Evolutionary conservation across 148 eudicot species (phyloP).

Genomic region (Rhododendron henanense): DNA sequence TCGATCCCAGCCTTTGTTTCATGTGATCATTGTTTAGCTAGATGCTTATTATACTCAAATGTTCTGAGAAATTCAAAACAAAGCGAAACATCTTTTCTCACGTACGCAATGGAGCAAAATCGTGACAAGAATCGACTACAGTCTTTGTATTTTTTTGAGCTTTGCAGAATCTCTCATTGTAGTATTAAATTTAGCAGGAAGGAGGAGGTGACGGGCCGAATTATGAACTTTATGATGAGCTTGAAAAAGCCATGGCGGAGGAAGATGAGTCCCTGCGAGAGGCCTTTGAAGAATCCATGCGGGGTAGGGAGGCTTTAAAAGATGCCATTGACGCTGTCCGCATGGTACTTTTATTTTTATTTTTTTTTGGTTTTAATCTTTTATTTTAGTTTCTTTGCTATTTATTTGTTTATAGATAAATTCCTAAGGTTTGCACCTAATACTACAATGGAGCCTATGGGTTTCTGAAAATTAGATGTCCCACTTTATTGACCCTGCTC

Average conservation of each 20-base stretch:
- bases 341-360: background rate
- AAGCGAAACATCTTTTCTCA: no score
- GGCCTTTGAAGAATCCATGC: conserved; percentile 71
- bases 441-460: no score
- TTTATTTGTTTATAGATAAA: no score
- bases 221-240: conserved; percentile 58
- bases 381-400: background rate
- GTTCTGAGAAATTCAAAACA: background rate
- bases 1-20: no score
- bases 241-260: conserved; percentile 57
- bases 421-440: no score
- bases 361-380: conserved; percentile 35
- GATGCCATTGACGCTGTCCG: conserved; percentile 50
- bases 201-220: conserved; percentile 12
- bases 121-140: background rate
- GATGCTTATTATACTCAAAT: no score
- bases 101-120: background rate
- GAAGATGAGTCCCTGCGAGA: conserved; percentile 53
- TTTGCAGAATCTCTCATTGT: no score
- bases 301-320: conserved; percentile 65
- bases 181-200: conserved; percentile 35
- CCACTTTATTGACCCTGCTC: no score
- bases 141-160: background rate
- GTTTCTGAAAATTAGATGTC: no score
- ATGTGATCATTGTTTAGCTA: background rate